Percentiles rank a stretch among this genome's conserved stretches.
Conservation (phyloP, 2,329 filamentous ascomycete genomes). For the Claviceps pusilla region DNA sequence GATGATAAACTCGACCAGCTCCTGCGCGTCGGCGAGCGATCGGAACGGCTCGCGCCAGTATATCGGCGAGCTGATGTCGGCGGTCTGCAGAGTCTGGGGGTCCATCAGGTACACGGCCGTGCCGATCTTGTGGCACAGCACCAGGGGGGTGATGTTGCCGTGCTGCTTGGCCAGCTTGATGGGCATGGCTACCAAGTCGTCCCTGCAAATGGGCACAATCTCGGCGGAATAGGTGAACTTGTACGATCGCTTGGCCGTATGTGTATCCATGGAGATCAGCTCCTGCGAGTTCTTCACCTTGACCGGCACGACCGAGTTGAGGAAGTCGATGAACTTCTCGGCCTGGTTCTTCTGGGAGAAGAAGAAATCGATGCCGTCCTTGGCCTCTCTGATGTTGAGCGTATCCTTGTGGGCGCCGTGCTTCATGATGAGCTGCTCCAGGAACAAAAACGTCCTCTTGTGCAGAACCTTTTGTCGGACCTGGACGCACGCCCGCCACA, state of each 20-base stretch:
- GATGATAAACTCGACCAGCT: constrained; percentile 82
- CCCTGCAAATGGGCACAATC: constrained; percentile 88
- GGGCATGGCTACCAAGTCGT: constrained; percentile 87
- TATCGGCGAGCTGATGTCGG: constrained; percentile 64
- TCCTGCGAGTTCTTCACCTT: constrained; percentile 64
- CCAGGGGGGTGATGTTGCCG: constrained; percentile 78
- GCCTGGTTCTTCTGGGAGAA: constrained; percentile 82
- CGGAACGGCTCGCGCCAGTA: constrained; percentile 88
- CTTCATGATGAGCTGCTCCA: constrained; percentile 93
- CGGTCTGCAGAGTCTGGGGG: constrained; percentile 76
- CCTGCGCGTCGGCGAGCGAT: constrained; percentile 66
- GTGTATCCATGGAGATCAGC: constrained; percentile 82
- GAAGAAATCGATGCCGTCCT: constrained; percentile 93
- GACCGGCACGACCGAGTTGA: constrained; percentile 66
- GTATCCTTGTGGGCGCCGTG: constrained; percentile 82
- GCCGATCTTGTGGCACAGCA: constrained; percentile 75
- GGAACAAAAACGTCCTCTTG: constrained; percentile 58
- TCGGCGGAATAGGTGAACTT: constrained; percentile 89
- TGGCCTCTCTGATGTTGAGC: constrained; percentile 95
- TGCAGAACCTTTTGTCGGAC: constrained; percentile 94
- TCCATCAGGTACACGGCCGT: constrained; percentile 84
- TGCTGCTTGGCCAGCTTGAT: constrained; percentile 74
- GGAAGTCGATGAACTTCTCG: constrained; percentile 82
- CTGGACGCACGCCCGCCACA: constrained; percentile 86
- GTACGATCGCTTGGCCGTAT: constrained; percentile 81